Base-by-base conservation (phyloP, 192 early-diverging fungal genomes). In the Backusella liffmaniae region DNA sequence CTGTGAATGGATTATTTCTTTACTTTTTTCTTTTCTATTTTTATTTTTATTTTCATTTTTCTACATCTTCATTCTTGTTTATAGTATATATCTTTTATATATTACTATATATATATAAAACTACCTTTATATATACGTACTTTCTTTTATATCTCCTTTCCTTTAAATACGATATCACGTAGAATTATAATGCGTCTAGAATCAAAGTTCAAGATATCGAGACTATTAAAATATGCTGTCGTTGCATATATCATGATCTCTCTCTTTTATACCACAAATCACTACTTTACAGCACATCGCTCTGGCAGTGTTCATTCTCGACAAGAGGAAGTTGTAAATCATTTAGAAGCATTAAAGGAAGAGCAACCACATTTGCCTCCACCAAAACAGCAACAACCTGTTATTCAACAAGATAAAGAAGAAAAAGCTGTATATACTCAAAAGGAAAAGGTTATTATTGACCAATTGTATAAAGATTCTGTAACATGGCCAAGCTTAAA, bases 231-330 rank as follows among this genome's bases (percentile, higher is more conserved):
- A n/a, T 71, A 71, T 71, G 70, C 70, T 62, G 42, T 70, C 5
- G 53, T 69, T 23, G 49, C 49, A 34, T 76, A 76, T 41, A 65
- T 70, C 4, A 62, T 70, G 35, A 46, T 76, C 35, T 76, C 75
- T 41, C 44, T 76, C 6, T 76, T 70, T 37, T 76, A 76, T 51
- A 70, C 68, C 34, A 65, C 66, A 32, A 46, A 84, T 86, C 74
- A 88, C 85, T 4, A 76, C 76, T 44, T 74, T 78, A 81, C 81
- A 81, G 16, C 84, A 76, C 59, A 76, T 70, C 9, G 41, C 10
- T 62, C 56, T 12, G 56, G 56, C 4, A 62, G 56, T 62, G 56
- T 26, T 4, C 26, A 62, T 62, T 23, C 56, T 26, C 21, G 56
- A 26, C 21, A 62, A 62, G 56, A 62, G 29, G 56, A 62, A 26